Evolutionary conservation across 352 stramenopile species (phyloP).

Genomic region (Globisporangium paddicum): DNA sequence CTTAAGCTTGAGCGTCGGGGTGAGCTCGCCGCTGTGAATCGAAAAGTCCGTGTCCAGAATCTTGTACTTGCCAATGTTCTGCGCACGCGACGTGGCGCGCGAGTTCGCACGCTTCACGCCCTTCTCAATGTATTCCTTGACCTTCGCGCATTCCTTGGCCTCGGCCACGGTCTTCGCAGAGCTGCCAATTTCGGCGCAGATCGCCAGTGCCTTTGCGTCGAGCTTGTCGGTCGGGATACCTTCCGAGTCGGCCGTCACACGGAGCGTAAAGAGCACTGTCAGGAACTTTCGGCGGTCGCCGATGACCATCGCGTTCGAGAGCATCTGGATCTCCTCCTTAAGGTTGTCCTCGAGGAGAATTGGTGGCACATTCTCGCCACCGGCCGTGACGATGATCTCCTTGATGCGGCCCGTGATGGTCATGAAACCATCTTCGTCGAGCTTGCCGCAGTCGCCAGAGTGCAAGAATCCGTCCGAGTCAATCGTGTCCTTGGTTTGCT

Average conservation of each 20-base stretch:
- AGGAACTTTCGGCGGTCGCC: slow-evolving; percentile 94
- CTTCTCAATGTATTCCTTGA: slow-evolving; percentile 67
- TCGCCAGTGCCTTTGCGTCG: slow-evolving; percentile 55
- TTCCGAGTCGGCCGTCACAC: slow-evolving; percentile 74
- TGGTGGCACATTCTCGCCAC: slow-evolving; percentile 94
- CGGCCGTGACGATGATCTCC: slow-evolving; percentile 94
- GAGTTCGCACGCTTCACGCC: slow-evolving; percentile 78
- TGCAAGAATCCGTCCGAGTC: slow-evolving; percentile 92
- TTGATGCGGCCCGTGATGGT: slow-evolving; percentile 95
- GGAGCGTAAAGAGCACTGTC: slow-evolving; percentile 83
- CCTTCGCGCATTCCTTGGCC: slow-evolving; percentile 67
- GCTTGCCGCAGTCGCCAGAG: slow-evolving; percentile 90
- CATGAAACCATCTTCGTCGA: slow-evolving; percentile 92
- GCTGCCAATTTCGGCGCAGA: slow-evolving; percentile 63
- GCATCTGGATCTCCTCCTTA: slow-evolving; percentile 80
- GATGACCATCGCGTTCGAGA: slow-evolving; percentile 92
- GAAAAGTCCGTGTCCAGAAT: slow-evolving; percentile 90
- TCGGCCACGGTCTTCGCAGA: slow-evolving; percentile 63
- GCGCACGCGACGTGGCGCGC: slow-evolving; percentile 70
- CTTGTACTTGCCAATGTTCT: slow-evolving; percentile 85
- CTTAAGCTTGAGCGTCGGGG: slow-evolving; percentile 96
- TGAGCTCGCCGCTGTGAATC: slow-evolving; percentile 90
- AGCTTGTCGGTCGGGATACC: slow-evolving; percentile 79
- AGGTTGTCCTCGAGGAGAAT: slow-evolving; percentile 90
- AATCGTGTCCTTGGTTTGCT: slow-evolving; percentile 86